These are phyloP conservation scores for Globisporangium viniferum DNA, from an alignment of 352 stramenopile genomes.

Conservation along the genomic window DNA sequence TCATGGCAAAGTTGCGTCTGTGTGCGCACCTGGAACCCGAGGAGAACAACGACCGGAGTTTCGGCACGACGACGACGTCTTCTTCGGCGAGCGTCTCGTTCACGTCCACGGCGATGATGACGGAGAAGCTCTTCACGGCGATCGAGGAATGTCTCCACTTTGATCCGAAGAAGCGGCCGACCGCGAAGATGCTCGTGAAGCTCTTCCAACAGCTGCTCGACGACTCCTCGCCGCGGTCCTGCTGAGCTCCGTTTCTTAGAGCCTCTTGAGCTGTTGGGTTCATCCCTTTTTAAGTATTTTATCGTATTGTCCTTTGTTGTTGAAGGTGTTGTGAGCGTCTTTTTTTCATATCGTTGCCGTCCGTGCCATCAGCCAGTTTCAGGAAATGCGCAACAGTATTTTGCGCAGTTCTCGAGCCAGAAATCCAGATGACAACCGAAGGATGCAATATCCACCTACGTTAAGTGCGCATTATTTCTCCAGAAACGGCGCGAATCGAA, in stretches of 20 bases:
- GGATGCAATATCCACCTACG: no score
- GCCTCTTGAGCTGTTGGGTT: background rate
- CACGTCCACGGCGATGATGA: slow-evolving; percentile 29
- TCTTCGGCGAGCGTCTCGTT: slow-evolving; percentile 33
- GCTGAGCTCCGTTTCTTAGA: background rate
- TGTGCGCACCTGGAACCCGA: slow-evolving; percentile 31
- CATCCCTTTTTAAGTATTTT: background rate
- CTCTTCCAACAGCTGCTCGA: slow-evolving; percentile 46
- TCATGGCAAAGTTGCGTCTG: slow-evolving; percentile 50
- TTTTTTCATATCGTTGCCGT: background rate
- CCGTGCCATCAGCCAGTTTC: no score
- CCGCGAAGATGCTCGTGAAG: slow-evolving; percentile 47
- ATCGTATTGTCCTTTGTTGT: background rate
- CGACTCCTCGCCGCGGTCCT: slow-evolving; percentile 14
- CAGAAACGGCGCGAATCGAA: background rate
- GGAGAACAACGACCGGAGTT: slow-evolving; percentile 34
- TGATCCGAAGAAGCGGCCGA: slow-evolving; percentile 51
- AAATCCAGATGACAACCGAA: no score
- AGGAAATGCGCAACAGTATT: no score
- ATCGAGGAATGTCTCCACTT: slow-evolving; percentile 62
- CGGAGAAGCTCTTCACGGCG: slow-evolving; percentile 40
- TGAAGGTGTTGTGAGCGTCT: background rate
- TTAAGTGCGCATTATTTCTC: no score
- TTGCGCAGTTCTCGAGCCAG: no score
- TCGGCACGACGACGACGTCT: slow-evolving; percentile 34